These are phyloP conservation scores for Fusarium napiforme DNA, from an alignment of 2,329 filamentous ascomycete species.

Conservation along the genomic window DNA sequence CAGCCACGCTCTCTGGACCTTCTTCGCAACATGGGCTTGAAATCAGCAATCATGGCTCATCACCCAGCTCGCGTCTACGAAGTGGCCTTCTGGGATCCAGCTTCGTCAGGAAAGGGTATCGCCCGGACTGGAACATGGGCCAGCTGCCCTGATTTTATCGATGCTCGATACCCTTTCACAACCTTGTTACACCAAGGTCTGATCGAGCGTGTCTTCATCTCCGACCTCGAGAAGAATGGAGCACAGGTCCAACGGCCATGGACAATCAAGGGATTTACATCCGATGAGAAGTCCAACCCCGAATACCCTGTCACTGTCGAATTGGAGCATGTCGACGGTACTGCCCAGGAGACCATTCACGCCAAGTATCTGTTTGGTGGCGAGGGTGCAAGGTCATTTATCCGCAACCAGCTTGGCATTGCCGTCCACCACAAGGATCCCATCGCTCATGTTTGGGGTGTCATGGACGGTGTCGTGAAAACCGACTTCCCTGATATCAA, in stretches of 20 bases:
- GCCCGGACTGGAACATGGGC: conserved; percentile 80
- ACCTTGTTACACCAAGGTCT: conserved; percentile 77
- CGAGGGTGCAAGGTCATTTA: conserved; percentile 75
- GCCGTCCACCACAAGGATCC: conserved; percentile 77
- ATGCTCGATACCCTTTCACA: conserved; percentile 76
- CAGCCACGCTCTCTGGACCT: conserved; percentile 90
- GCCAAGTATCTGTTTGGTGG: conserved; percentile 78
- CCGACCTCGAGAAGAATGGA: conserved; percentile 71
- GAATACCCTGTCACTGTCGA: conserved; percentile 85
- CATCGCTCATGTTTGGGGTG: conserved; percentile 78
- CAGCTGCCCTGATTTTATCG: conserved; percentile 86
- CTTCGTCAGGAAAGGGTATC: conserved; percentile 66
- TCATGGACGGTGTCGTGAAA: conserved; percentile 78
- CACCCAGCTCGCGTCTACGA: conserved; percentile 88
- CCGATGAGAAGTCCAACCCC: conserved; percentile 64
- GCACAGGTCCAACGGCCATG: conserved; percentile 72
- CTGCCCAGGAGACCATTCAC: conserved; percentile 71
- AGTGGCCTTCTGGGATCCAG: conserved; percentile 78
- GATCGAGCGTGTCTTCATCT: conserved; percentile 77
- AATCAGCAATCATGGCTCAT: conserved; percentile 87
- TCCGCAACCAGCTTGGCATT: conserved; percentile 74
- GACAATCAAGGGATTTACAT: conserved; percentile 70
- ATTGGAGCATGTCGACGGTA: conserved; percentile 80
- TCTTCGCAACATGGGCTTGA: conserved; percentile 88
- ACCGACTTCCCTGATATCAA: conserved; percentile 84